Conservation (phyloP, 2,329 filamentous ascomycete species). For the Xylariaceae sp. region DNA sequence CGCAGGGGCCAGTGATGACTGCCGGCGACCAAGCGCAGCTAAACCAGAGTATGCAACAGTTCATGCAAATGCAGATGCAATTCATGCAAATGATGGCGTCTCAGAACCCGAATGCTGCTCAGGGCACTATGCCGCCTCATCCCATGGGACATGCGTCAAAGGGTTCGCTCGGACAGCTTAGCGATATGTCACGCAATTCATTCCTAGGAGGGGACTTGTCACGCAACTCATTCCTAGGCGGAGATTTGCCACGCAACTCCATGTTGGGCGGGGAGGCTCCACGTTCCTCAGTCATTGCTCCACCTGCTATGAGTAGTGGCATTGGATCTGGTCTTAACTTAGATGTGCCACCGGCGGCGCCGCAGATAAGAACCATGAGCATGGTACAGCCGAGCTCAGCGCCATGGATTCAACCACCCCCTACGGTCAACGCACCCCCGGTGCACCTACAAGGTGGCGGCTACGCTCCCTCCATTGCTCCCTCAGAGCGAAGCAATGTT, state of each 20-base stretch:
- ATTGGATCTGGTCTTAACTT: conserved; percentile 42
- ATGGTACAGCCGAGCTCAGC: conserved; percentile 68
- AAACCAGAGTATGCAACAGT: conserved; percentile 76
- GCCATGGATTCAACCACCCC: conserved; percentile 51
- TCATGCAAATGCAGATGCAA: conserved; percentile 93
- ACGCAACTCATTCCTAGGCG: conserved; percentile 23
- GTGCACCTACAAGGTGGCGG: conserved; percentile 47
- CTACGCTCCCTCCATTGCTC: conserved; percentile 88
- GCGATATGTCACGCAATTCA: conserved; percentile 28
- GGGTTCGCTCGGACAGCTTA: conserved; percentile 42
- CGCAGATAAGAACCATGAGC: conserved; percentile 66
- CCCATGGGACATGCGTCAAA: conserved; percentile 38
- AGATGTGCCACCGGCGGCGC: conserved; percentile 42
- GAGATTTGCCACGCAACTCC: conserved; percentile 27
- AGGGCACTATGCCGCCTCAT: conserved; percentile 26
- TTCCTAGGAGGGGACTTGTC: conserved; percentile 22
- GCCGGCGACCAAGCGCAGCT: conserved; percentile 69
- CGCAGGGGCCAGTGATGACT: conserved; percentile 40
- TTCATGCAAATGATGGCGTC: conserved; percentile 78
- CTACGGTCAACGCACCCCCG: conserved; percentile 42
- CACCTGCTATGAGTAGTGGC: conserved; percentile 25
- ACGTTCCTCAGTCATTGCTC: conserved; percentile 17
- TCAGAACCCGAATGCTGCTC: conserved; percentile 37
- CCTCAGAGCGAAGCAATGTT: conserved; percentile 90
- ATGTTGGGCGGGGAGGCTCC: conserved; percentile 26